phyloP scores from a whole-genome alignment of 306 rosid genomes.

The Cicer cuneatum region DNA sequence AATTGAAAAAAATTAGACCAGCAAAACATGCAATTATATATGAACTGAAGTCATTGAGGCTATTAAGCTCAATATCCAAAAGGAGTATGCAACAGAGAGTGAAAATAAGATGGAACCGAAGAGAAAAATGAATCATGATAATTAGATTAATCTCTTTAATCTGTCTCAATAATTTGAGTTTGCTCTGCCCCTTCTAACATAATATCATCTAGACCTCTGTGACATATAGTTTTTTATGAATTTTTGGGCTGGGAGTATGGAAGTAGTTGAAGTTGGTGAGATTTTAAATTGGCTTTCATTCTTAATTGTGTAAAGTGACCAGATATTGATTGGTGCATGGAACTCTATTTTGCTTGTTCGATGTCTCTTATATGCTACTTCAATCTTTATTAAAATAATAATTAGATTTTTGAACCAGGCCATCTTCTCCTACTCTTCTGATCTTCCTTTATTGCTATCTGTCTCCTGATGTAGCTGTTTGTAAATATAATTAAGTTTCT shows the following conservation, averaged over 20 bases:
- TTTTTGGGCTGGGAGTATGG: background rate
- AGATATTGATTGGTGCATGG: conserved; percentile 25
- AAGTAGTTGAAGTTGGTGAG: background rate
- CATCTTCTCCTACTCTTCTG: background rate
- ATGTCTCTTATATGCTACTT: background rate
- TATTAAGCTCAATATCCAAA: background rate
- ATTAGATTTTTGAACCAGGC: background rate
- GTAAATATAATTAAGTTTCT: conserved; percentile 24
- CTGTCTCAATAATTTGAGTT: background rate
- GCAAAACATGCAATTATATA: background rate
- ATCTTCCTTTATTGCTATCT: conserved; percentile 28
- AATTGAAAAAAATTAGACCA: background rate
- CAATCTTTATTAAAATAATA: conserved; percentile 11
- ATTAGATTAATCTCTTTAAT: too few species aligned
- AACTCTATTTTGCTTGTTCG: background rate
- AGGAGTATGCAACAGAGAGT: background rate
- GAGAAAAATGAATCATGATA: background rate
- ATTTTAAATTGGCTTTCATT: conserved; percentile 26
- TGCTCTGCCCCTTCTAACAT: background rate
- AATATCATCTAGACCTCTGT: background rate
- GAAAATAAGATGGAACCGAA: background rate
- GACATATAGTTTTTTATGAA: background rate
- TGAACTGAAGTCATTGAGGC: background rate
- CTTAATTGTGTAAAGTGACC: conserved; percentile 10
- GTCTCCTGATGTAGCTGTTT: conserved; percentile 24